Conservation (phyloP, 1,284 basidiomycete species). For the Boletus semigastroideus region DNA sequence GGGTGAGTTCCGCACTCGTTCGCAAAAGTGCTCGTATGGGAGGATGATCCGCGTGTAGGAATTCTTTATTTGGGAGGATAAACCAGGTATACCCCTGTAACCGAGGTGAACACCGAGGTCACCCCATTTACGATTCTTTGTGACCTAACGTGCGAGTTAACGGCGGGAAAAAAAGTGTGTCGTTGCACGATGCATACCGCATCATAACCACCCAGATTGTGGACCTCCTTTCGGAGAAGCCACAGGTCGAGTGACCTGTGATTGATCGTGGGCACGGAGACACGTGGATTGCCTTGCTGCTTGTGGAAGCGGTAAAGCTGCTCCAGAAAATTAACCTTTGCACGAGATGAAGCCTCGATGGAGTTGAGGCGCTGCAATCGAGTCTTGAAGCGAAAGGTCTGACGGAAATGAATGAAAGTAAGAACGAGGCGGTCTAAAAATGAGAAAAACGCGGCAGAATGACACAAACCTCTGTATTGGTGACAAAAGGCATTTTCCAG, state of each 20-base stretch:
- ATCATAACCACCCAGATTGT: constrained; percentile 84
- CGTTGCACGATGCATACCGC: constrained; percentile 50
- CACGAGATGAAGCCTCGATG: constrained; percentile 95
- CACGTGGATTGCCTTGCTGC: constrained; percentile 84
- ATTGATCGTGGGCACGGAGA: constrained; percentile 91
- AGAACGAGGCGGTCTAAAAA: constrained; percentile 21
- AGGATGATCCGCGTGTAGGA: constrained; percentile 90
- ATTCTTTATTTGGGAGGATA: constrained; percentile 86
- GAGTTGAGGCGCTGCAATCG: constrained; percentile 94
- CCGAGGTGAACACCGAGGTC: constrained; percentile 82
- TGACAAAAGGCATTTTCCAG: constrained; percentile 97
- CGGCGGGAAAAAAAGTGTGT: constrained; percentile 23
- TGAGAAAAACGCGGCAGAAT: constrained; percentile 30
- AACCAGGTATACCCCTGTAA: constrained; percentile 77
- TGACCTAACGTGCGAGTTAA: constrained; percentile 54
- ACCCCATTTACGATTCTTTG: constrained; percentile 80
- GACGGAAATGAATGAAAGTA: constrained; percentile 29
- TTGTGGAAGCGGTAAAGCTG: constrained; percentile 92
- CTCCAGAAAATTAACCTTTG: constrained; percentile 96
- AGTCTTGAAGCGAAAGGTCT: constrained; percentile 94
- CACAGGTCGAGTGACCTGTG: constrained; percentile 92
- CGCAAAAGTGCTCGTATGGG: constrained; percentile 91
- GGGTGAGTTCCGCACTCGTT: constrained; percentile 69
- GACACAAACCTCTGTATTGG: constrained; percentile 79
- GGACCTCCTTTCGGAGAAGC: constrained; percentile 89